These are phyloP conservation scores for Leccinum olivaceopallidum DNA, from an alignment of 768 basidiomycete species.

Conservation along the genomic window DNA sequence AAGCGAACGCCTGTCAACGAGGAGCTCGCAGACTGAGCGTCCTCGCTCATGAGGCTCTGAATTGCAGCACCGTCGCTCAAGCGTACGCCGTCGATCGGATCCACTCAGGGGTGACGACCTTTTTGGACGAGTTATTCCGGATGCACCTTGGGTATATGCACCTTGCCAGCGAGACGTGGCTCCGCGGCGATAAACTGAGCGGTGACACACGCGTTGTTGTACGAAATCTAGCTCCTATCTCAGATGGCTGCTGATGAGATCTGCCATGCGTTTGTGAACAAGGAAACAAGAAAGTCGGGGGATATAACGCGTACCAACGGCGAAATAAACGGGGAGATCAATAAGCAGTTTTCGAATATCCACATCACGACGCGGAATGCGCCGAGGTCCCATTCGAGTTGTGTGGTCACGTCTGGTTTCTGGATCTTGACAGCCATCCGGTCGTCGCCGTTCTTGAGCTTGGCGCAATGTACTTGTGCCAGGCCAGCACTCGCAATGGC, in stretches of 20 bases:
- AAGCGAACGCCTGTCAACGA: conserved; percentile 26
- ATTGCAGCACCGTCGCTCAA: conserved; percentile 65
- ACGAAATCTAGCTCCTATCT: conserved; percentile 81
- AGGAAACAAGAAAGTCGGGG: neutral
- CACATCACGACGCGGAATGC: conserved; percentile 74
- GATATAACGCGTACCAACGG: conserved; percentile 54
- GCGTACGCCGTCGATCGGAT: conserved; percentile 64
- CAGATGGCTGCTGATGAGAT: conserved; percentile 80
- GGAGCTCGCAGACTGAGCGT: too few relatives aligned
- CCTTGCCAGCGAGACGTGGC: conserved; percentile 64
- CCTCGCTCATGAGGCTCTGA: conserved; percentile 56
- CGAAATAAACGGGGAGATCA: conserved; percentile 86
- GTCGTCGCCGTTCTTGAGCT: conserved; percentile 45
- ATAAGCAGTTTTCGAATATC: conserved; percentile 76
- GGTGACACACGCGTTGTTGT: conserved; percentile 69
- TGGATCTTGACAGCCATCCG: conserved; percentile 95
- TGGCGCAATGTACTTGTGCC: conserved; percentile 88
- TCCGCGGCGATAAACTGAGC: conserved; percentile 69
- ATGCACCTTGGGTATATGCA: conserved; percentile 79
- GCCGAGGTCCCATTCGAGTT: conserved; percentile 83
- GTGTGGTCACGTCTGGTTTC: conserved; percentile 84
- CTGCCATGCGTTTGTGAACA: conserved; percentile 32
- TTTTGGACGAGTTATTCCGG: conserved; percentile 68
- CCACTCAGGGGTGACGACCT: conserved; percentile 85
- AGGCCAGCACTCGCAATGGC: conserved; percentile 89